phyloP scores from a whole-genome alignment of 2,329 filamentous ascomycete genomes.

The Sporothrix pallida region DNA sequence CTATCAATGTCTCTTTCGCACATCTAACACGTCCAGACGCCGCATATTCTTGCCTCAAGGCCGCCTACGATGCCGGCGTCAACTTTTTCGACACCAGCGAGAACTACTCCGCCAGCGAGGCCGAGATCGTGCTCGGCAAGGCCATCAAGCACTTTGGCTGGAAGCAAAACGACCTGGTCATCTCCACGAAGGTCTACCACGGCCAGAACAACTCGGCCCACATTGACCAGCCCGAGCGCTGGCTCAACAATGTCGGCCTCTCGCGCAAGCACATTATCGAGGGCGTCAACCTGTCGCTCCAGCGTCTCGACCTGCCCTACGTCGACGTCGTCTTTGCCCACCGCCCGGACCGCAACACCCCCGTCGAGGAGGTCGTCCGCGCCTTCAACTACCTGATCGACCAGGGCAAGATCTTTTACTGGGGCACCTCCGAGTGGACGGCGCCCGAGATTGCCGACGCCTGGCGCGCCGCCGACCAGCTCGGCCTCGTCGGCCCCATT shows the following conservation, averaged over 20 bases:
- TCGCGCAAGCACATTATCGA: conserved; percentile 68
- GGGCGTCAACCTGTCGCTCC: conserved; percentile 61
- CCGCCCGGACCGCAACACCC: conserved; percentile 69
- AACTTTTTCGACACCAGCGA: conserved; percentile 72
- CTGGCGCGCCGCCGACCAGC: conserved; percentile 62
- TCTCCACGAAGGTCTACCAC: conserved; percentile 54
- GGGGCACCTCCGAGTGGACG: conserved; percentile 74
- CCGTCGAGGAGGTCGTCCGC: conserved; percentile 73
- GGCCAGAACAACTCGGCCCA: conserved; percentile 34
- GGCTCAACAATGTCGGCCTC: conserved; percentile 63
- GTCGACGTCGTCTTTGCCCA: conserved; percentile 75
- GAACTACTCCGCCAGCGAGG: conserved; percentile 56
- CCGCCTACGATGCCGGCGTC: conserved; percentile 64
- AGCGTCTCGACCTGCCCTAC: conserved; percentile 62
- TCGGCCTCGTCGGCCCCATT: conserved; percentile 66
- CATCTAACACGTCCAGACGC: conserved; percentile 22
- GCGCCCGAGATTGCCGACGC: conserved; percentile 71
- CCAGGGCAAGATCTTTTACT: conserved; percentile 71
- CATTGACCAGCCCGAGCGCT: conserved; percentile 41
- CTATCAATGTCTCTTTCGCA: neutral
- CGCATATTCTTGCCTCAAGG: conserved; percentile 64
- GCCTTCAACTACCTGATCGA: conserved; percentile 74
- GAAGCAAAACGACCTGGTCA: conserved; percentile 60
- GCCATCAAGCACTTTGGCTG: conserved; percentile 60
- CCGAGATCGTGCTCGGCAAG: conserved; percentile 58